phyloP scores from a whole-genome alignment of 768 basidiomycete genomes.

The Thelephora ganbajun region DNA sequence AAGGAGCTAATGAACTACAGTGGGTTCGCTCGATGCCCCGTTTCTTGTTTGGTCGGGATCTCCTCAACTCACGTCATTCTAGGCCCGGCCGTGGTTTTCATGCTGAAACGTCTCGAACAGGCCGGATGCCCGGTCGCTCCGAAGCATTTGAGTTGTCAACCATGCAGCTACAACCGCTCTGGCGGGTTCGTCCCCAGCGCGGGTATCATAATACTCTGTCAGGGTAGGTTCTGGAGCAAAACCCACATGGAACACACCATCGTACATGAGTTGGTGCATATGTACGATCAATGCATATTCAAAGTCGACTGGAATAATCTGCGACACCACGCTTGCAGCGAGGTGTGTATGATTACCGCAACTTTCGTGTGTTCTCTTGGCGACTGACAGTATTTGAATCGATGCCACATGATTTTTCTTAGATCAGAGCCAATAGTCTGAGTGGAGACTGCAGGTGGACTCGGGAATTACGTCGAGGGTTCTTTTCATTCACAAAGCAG shows the following conservation, averaged over 20 bases:
- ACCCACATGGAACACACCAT: constrained; percentile 89
- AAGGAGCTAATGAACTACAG: constrained; percentile 31
- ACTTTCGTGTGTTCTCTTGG: constrained; percentile 1
- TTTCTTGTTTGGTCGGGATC: neutral
- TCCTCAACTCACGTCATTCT: neutral
- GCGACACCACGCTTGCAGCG: constrained; percentile 91
- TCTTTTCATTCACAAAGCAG: constrained; percentile 77
- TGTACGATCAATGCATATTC: constrained; percentile 93
- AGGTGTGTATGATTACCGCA: constrained; percentile 39
- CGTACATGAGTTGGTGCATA: constrained; percentile 86
- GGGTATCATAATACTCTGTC: constrained; percentile 74
- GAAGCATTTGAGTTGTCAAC: constrained; percentile 67
- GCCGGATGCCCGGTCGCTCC: constrained; percentile 59
- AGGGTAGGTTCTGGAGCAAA: constrained; percentile 68
- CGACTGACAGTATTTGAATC: neutral
- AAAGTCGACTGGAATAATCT: constrained; percentile 86
- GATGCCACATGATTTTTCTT: constrained; percentile 3
- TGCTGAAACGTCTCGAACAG: constrained; percentile 79
- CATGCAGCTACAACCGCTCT: constrained; percentile 59
- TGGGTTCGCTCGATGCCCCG: constrained; percentile 19
- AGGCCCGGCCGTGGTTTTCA: constrained; percentile 84
- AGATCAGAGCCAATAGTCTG: constrained; percentile 93
- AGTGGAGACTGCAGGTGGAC: constrained; percentile 87
- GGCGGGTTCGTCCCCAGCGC: constrained; percentile 76
- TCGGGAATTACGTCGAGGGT: constrained; percentile 68